These are phyloP conservation scores for Plicaturopsis crispa DNA, from an alignment of 768 basidiomycete species.

Conservation along the genomic window DNA sequence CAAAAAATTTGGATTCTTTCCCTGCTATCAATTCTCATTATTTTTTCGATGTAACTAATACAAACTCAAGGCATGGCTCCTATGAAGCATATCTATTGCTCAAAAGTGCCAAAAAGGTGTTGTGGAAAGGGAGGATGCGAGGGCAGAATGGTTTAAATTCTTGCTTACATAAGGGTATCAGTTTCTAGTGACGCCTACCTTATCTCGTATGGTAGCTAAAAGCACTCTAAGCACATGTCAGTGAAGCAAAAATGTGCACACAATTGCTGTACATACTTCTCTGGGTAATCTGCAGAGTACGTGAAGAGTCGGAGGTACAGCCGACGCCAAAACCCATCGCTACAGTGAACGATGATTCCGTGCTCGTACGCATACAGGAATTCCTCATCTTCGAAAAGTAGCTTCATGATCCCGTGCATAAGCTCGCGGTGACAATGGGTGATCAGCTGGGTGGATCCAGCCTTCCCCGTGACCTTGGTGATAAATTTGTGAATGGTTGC, in stretches of 20 bases:
- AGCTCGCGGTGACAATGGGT: slow-evolving; percentile 14
- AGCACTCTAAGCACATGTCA: slow-evolving; percentile 19
- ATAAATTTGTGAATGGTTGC: slow-evolving; percentile 4
- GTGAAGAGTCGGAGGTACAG: slow-evolving; percentile 16
- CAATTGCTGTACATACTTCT: slow-evolving; percentile 22
- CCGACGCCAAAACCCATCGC: slow-evolving; percentile 12
- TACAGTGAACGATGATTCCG: slow-evolving; percentile 12
- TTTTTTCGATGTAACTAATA: no score
- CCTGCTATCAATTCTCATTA: no score
- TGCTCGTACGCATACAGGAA: slow-evolving; percentile 15
- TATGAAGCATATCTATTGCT: no score
- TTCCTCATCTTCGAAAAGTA: slow-evolving; percentile 12
- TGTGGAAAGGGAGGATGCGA: no score
- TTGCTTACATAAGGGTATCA: no score
- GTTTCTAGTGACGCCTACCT: no score
- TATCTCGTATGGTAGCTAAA: slow-evolving; percentile 28
- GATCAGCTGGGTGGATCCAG: slow-evolving; percentile 2
- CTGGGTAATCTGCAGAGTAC: slow-evolving; percentile 21
- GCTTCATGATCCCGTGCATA: slow-evolving; percentile 16
- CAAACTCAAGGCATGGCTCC: no score
- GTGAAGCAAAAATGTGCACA: slow-evolving; percentile 5
- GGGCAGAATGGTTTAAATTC: no score
- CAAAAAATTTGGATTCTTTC: no score
- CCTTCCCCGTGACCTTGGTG: not conserved
- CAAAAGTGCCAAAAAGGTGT: no score